Base-by-base conservation (phyloP, 2,329 filamentous ascomycete genomes). In the Exophiala sp. region DNA sequence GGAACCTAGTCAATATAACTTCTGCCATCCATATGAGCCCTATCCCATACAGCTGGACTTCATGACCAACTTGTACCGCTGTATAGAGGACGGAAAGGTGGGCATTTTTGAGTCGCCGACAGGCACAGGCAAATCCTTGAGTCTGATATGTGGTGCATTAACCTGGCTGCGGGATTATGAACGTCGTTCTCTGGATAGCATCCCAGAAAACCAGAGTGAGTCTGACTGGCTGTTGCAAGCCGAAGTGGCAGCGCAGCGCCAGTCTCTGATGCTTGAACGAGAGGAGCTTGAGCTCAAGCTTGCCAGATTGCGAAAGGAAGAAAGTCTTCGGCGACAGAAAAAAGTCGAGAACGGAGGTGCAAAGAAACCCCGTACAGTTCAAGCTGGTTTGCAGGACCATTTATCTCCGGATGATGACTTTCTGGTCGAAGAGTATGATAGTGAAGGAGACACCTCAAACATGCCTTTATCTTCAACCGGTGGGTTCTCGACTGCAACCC, bases 41-140 rank as follows among this genome's bases (percentile, higher is more conserved):
- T 96, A 96, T 69, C 81, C 88, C 48, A 94, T 96, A 40, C 91
- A 96, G 66, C 78, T 86, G 41, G 77, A 92, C 62, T 95, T 96
- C 66, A 96, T 96, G 91, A 84, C 79, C 62, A 81, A 87, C 0
- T 79, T 94, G 4, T 96, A 95, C 67, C 73, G 83, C 46, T 89
- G 90, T 56, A 81, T 96, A 21, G 85, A 95, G 62, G 70, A 87
- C 39, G 86, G 88, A 7, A 89, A 91, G 65, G 78, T 96, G 43
- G 91, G 89, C 29, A 91, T 96, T 40, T 85, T 96, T 42, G 91
- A 96, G 68, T 95, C 89, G 42, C 91, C 91, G n/a, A 96, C 91
- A 39, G 91, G 91, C 69, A 87, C 83, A 78, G 91, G 91, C 41
- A 96, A 96, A 79, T 96, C 91, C 1, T 72, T 96, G 41, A 96